These are phyloP conservation scores for Pseudognaphalium luteoalbum DNA, from an alignment of 129 eudicot species.

Conservation along the genomic window DNA sequence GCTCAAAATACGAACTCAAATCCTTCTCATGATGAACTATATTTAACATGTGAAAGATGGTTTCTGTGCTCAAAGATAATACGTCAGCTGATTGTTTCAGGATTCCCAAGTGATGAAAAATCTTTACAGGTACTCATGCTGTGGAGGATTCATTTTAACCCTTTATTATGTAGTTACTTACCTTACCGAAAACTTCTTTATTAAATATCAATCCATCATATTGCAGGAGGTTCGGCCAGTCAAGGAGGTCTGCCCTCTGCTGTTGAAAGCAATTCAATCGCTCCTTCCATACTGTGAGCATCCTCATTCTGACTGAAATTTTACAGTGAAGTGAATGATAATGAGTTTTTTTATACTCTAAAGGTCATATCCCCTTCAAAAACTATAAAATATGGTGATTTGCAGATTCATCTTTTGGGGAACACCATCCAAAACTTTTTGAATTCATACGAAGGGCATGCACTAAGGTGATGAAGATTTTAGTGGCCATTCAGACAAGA, in stretches of 20 bases:
- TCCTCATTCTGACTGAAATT: constrained; percentile 15
- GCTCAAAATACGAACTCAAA: constrained; percentile 49
- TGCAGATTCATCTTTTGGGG: constrained; percentile 84
- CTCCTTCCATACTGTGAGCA: constrained; percentile 85
- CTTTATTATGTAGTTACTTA: constrained; percentile 6
- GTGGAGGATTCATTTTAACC: not conserved
- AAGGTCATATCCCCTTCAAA: not conserved
- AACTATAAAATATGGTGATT: not conserved
- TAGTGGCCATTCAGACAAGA: constrained; percentile 68
- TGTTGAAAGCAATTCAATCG: constrained; percentile 79
- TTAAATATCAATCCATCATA: not conserved
- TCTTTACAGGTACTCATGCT: constrained; percentile 62
- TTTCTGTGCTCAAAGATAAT: constrained; percentile 85
- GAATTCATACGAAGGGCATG: constrained; percentile 76
- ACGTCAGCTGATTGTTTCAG: constrained; percentile 77
- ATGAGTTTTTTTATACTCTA: not conserved
- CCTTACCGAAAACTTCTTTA: constrained; percentile 7
- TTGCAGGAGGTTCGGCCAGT: constrained; percentile 87
- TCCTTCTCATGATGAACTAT: constrained; percentile 70
- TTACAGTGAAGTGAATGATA: not conserved
- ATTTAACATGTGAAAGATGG: constrained; percentile 87
- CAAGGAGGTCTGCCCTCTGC: constrained; percentile 75
- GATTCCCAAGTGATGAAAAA: constrained; percentile 82
- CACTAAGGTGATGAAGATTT: constrained; percentile 81
- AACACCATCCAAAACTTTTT: constrained; percentile 55